A percentile compares a stretch with the other conserved stretches of the same genome.
phyloP scores from a whole-genome alignment of 805 yeast genomes.

The Lipomyces sp. region DNA sequence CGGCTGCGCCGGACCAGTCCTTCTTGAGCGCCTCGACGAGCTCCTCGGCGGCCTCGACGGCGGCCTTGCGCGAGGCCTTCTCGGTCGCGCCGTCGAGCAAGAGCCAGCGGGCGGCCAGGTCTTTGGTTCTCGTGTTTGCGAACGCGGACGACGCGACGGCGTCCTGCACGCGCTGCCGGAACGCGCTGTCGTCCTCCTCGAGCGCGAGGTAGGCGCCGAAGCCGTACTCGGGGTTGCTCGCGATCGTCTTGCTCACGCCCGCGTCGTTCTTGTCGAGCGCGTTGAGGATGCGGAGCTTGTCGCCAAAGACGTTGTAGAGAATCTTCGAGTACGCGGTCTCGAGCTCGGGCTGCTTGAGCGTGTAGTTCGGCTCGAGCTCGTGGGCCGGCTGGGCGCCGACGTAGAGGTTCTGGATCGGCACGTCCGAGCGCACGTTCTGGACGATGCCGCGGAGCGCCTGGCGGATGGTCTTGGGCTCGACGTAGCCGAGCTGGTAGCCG shows the following conservation, averaged over 20 bases:
- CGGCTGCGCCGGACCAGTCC: slow-evolving; percentile 42
- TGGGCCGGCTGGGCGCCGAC: slow-evolving; percentile 47
- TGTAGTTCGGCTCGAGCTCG: slow-evolving; percentile 29
- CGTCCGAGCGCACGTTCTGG: slow-evolving; percentile 49
- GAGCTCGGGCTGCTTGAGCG: slow-evolving; percentile 38
- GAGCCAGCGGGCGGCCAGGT: slow-evolving; percentile 67
- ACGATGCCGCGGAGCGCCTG: slow-evolving; percentile 49
- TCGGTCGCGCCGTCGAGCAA: slow-evolving; percentile 37
- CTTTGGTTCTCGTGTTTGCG: slow-evolving; percentile 50
- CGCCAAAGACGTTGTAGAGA: slow-evolving; percentile 61
- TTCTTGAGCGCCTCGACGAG: slow-evolving; percentile 37
- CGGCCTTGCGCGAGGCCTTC: slow-evolving; percentile 10
- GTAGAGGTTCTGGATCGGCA: slow-evolving; percentile 61
- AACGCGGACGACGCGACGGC: slow-evolving; percentile 39
- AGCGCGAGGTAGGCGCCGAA: slow-evolving; percentile 68
- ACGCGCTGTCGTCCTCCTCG: slow-evolving; percentile 49
- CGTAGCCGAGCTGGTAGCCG: slow-evolving; percentile 51
- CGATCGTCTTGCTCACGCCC: slow-evolving; percentile 44
- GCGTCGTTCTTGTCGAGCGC: slow-evolving; percentile 46
- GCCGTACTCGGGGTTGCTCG: slow-evolving; percentile 70
- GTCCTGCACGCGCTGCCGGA: slow-evolving; percentile 46
- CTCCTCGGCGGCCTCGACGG: slow-evolving; percentile 38
- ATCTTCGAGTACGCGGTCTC: slow-evolving; percentile 78
- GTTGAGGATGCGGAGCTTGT: slow-evolving; percentile 58
- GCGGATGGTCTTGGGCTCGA: slow-evolving; percentile 42